These are phyloP conservation scores for Pezicula rhizophila DNA, from an alignment of 2,329 filamentous ascomycete genomes.

Conservation along the genomic window DNA sequence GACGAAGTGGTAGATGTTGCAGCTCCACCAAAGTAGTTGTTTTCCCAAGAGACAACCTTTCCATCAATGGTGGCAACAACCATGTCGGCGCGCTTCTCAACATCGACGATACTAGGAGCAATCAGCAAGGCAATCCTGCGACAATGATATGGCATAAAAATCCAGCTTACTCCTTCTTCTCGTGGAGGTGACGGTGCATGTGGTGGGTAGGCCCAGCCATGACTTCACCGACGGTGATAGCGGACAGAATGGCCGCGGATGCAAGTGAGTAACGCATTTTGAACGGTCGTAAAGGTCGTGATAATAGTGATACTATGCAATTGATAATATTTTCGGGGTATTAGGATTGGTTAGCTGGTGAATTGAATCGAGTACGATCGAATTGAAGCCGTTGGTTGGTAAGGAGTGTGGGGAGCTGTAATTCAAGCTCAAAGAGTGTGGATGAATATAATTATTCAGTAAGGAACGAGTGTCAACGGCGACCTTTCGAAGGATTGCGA, in stretches of 20 bases:
- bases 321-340: slow-evolving; percentile 1
- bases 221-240: slow-evolving; percentile 22
- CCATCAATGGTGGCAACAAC: slow-evolving; percentile 12
- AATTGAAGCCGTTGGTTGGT: slow-evolving; percentile 14
- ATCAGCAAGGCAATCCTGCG: not conserved
- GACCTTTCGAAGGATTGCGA: slow-evolving; percentile 15
- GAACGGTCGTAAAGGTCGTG: slow-evolving; percentile 2
- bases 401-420: slow-evolving; percentile 25
- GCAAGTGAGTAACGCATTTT: slow-evolving; percentile 26
- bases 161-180: slow-evolving; percentile 25
- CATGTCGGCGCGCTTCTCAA: not conserved
- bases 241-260: slow-evolving; percentile 21
- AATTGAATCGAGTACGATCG: slow-evolving; percentile 8
- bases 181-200: slow-evolving; percentile 20
- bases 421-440: slow-evolving; percentile 18
- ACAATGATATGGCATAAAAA: too few relatives aligned
- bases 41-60: slow-evolving; percentile 17
- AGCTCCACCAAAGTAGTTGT: slow-evolving; percentile 18
- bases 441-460: slow-evolving; percentile 9
- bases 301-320: not conserved
- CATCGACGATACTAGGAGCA: not conserved
- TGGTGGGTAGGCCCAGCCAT: slow-evolving; percentile 26
- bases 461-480: slow-evolving; percentile 20
- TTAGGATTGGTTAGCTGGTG: not conserved
- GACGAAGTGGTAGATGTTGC: slow-evolving; percentile 6